Evolutionary conservation across 2,329 filamentous ascomycete species (phyloP).

Genomic region (Nigrograna mackinnonii): DNA sequence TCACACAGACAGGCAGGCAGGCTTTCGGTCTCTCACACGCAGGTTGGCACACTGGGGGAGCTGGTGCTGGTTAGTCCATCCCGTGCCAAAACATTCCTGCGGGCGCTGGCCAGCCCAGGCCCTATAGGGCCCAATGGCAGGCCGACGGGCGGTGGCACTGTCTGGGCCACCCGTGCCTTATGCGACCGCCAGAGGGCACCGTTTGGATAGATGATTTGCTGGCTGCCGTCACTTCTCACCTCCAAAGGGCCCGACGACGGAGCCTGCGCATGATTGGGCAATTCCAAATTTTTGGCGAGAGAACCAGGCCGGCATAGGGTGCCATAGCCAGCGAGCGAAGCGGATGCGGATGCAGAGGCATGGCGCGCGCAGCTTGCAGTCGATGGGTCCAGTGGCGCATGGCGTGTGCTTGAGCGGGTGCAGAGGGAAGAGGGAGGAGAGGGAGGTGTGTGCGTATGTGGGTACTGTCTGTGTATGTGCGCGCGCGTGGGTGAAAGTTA

Average conservation of each 20-base stretch:
- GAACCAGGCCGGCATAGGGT: slow-evolving; percentile 8
- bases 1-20: slow-evolving; percentile 1
- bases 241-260: too few species aligned
- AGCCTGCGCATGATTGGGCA: slow-evolving; percentile 27
- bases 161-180: slow-evolving; percentile 17
- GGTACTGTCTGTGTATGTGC: slow-evolving; percentile 4
- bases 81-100: slow-evolving; percentile 46
- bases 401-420: not conserved
- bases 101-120: slow-evolving; percentile 23
- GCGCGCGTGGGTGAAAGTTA: not conserved
- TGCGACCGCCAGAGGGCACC: slow-evolving; percentile 20
- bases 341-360: not conserved
- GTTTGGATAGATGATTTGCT: too few species aligned
- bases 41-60: slow-evolving; percentile 8
- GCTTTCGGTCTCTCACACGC: slow-evolving; percentile 1
- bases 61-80: slow-evolving; percentile 28
- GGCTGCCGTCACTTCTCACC: too few species aligned
- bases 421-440: not conserved
- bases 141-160: slow-evolving; percentile 16
- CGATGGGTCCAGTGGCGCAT: too few species aligned
- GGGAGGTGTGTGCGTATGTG: not conserved
- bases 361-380: too few species aligned
- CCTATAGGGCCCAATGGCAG: slow-evolving; percentile 26
- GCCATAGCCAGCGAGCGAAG: not conserved
- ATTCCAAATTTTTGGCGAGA: slow-evolving; percentile 12